Conservation (phyloP, 192 early-diverging fungal species). For the Kappamyces sp. region DNA sequence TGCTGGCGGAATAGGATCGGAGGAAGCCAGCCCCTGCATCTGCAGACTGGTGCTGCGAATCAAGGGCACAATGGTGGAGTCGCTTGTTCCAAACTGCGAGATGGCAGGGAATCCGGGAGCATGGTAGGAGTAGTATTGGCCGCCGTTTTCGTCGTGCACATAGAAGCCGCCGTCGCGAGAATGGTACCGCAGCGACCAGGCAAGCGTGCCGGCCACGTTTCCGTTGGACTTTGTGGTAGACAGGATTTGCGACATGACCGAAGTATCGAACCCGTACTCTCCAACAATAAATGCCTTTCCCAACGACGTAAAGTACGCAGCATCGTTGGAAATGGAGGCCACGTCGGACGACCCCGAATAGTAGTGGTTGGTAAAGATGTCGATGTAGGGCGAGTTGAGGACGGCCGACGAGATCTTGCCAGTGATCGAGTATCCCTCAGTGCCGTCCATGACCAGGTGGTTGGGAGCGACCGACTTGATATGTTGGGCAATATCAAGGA, state of each 20-base stretch:
- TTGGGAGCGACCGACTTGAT: constrained; percentile 22
- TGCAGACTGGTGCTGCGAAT: too few relatives aligned
- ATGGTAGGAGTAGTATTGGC: constrained; percentile 26
- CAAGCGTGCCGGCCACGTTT: constrained; percentile 27
- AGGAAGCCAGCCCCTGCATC: too few relatives aligned
- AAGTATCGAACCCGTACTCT: constrained; percentile 33
- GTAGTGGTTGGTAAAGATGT: constrained; percentile 40
- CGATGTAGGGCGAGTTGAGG: constrained; percentile 10
- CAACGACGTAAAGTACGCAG: background rate
- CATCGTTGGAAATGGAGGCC: constrained; percentile 10
- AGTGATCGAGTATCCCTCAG: constrained; percentile 7
- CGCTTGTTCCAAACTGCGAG: background rate
- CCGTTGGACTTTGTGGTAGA: constrained; percentile 11
- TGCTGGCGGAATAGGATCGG: too few relatives aligned
- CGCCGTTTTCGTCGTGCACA: constrained; percentile 24
- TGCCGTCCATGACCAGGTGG: constrained; percentile 36
- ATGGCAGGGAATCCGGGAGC: constrained; percentile 22
- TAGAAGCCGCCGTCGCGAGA: constrained; percentile 39
- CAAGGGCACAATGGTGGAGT: too few relatives aligned
- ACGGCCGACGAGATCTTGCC: constrained; percentile 12
- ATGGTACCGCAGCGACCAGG: constrained; percentile 40
- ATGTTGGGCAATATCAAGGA: constrained; percentile 25
- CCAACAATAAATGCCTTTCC: constrained; percentile 33
- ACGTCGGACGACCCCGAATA: constrained; percentile 19
- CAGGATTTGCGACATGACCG: constrained; percentile 6